Base-by-base conservation (phyloP, 345 rosid species). In the Hibiscus tridactylites region DNA sequence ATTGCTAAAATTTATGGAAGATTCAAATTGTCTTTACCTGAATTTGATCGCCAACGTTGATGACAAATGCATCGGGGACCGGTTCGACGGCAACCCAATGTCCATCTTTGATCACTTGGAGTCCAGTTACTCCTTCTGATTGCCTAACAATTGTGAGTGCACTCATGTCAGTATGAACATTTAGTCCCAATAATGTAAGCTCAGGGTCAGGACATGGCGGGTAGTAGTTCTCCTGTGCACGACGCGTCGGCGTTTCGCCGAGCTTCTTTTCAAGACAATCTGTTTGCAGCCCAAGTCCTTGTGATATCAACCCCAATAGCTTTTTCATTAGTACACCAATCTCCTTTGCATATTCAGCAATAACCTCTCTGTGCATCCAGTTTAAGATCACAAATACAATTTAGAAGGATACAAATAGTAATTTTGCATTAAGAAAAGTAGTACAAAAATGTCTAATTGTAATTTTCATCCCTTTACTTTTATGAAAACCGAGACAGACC, bases 31-130 rank as follows among this genome's bases (percentile, higher is more conserved):
- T 49, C 5, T 49, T 19, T 29, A 75, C 79, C 68, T 79, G 76
- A 70, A 79, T 54, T 50, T 72, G 76, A 61, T 75, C 82, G 6
- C 79, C 79, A 8, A 73, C 47, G 3, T 65, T 65, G 19, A 65
- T 24, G 33, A 65, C 70, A 44, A 65, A 65, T 2, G 70, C 54
- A 15, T 76, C 58, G 6, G 68, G 69, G 9, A 72, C 52, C 3
- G 71, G 24, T 44, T 79, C 71, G 33, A 79, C 74, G 0, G 42
- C 68, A 0, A 72, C 72, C 82, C 79, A 75, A 68, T 72, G 59
- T 24, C 79, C 76, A 56, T 79, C 77, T 70, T 70, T 79, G 49
- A 70, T 76, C n/a, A 79, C 77, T n/a, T 73, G 79, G 5, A 79
- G 77, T 54, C 73, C 77, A 17, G 58, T 64, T 10, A 39, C 73